Evolutionary conservation across 306 rosid genomes (phyloP).

Genomic region (Malus fusca): DNA sequence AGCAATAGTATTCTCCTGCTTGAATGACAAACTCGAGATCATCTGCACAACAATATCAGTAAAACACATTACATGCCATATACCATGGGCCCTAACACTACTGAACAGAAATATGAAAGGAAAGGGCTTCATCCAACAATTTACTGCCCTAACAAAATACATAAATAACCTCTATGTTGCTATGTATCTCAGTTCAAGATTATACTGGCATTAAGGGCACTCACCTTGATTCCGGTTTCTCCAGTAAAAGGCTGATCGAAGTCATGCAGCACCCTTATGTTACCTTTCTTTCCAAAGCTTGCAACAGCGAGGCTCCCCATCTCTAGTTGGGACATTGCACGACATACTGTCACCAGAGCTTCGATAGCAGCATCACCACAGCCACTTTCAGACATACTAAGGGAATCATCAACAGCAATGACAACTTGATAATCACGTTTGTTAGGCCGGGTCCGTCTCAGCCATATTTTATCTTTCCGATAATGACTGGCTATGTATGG

Average conservation of each 20-base stretch:
- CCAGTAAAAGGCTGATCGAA: no score
- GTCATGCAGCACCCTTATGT: conserved; percentile 35
- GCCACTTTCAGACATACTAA: conserved; percentile 75
- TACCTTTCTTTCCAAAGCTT: conserved; percentile 85
- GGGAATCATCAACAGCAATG: conserved; percentile 92
- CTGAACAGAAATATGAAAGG: no score
- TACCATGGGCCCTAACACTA: no score
- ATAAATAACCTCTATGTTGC: no score
- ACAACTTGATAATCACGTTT: conserved; percentile 95
- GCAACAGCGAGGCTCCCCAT: conserved; percentile 56
- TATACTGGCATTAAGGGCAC: no score
- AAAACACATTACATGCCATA: no score
- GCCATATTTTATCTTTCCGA: conserved; percentile 86
- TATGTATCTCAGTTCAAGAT: no score
- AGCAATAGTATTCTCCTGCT: conserved; percentile 38
- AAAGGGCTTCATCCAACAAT: no score
- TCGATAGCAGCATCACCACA: conserved; percentile 74
- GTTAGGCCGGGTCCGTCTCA: conserved; percentile 81
- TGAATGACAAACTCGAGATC: no score
- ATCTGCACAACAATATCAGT: no score
- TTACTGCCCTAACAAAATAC: no score
- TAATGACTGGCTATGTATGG: conserved; percentile 78
- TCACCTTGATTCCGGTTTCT: no score
- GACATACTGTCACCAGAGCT: conserved; percentile 86
- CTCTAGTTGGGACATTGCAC: conserved; percentile 69